Evolutionary conservation across 2,329 filamentous ascomycete species (phyloP).

Genomic region (Ceratocystis diversiconidia): DNA sequence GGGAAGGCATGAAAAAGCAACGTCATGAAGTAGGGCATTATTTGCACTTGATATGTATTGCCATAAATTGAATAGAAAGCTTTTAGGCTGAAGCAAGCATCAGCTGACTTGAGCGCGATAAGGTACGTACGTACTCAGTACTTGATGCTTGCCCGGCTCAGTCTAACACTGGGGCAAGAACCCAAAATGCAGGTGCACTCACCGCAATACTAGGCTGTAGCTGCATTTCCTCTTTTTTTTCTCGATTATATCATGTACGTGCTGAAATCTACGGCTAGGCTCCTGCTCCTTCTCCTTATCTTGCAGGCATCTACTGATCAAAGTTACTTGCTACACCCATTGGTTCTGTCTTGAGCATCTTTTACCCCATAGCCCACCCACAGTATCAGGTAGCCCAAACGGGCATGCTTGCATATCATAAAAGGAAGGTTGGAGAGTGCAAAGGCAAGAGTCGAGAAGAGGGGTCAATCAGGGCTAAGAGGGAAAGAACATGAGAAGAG

Average conservation of each 20-base stretch:
- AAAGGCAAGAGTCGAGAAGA: not conserved
- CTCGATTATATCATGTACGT: not conserved
- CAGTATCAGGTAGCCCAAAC: not conserved
- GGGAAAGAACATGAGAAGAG: not conserved
- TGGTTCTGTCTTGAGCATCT: not conserved
- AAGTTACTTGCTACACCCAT: not conserved
- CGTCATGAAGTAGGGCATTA: not conserved
- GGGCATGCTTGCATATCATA: not conserved
- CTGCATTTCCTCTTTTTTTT: not conserved
- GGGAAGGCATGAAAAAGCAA: not conserved
- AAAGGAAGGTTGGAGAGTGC: not conserved
- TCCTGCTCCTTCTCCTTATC: not conserved
- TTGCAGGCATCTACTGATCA: not conserved
- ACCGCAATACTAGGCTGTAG: not conserved
- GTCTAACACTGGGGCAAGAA: not conserved
- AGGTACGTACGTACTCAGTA: not conserved
- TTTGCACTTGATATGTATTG: no score
- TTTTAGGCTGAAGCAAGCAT: no score
- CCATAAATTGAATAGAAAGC: no score
- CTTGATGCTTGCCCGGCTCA: no score
- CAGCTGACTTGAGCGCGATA: not conserved
- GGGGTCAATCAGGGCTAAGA: not conserved
- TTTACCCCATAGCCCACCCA: not conserved
- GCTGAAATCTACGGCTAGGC: not conserved
- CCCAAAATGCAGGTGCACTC: conserved; percentile 1